Conservation (phyloP, 352 stramenopile genomes). For the Elongisporangium anandrum region DNA sequence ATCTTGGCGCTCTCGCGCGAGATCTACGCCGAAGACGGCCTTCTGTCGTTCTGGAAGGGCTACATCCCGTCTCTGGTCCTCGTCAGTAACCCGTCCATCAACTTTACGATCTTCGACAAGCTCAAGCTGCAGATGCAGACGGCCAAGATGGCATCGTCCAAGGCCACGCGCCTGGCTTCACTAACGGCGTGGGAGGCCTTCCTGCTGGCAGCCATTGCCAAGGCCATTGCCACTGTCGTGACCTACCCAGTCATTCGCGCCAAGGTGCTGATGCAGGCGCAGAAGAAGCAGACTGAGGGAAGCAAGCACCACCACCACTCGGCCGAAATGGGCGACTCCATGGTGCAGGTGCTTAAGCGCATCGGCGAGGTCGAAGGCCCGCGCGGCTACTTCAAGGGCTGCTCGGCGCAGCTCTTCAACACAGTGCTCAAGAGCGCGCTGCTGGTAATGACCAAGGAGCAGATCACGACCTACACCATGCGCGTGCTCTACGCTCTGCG, state of each 20-base stretch:
- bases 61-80: conserved; percentile 85
- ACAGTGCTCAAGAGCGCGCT: conserved; percentile 81
- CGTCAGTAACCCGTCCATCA: conserved; percentile 87
- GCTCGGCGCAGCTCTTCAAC: conserved; percentile 76
- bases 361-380: conserved; percentile 63
- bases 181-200: conserved; percentile 78
- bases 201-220: conserved; percentile 72
- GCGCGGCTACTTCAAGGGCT: conserved; percentile 69
- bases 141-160: conserved; percentile 38
- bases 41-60: conserved; percentile 85
- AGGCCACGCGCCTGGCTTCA: conserved; percentile 31
- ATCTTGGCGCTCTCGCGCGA: conserved; percentile 44
- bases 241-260: conserved; percentile 89
- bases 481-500: conserved; percentile 62
- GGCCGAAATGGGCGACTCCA: conserved; percentile 43
- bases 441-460: conserved; percentile 82
- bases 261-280: conserved; percentile 84
- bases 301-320: conserved; percentile 33
- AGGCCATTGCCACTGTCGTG: conserved; percentile 77
- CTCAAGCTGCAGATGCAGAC: conserved; percentile 69
- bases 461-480: conserved; percentile 77
- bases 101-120: conserved; percentile 87
- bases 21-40: conserved; percentile 68
- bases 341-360: conserved; percentile 60
- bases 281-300: conserved; percentile 49